Evolutionary conservation across 768 basidiomycete species (phyloP).

Genomic region (Phaffia australis): DNA sequence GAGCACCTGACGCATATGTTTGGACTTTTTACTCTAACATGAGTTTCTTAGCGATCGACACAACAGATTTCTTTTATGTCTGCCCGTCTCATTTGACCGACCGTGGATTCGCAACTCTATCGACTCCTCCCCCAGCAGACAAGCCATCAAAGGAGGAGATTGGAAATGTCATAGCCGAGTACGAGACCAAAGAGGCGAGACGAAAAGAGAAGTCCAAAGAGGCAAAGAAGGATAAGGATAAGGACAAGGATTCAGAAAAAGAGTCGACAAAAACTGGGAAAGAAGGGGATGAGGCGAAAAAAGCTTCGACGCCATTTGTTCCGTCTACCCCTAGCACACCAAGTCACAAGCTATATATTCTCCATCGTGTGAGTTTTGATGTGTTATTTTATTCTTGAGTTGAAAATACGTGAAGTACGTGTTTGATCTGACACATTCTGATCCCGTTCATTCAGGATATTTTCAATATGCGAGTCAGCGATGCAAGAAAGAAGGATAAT

Average conservation of each 20-base stretch:
- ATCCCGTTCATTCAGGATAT: slow-evolving; percentile 13
- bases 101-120: slow-evolving; percentile 16
- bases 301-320: neutral
- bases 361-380: neutral
- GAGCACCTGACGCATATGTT: neutral
- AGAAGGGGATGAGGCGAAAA: neutral
- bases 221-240: neutral
- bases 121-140: slow-evolving; percentile 6
- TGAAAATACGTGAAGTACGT: no score
- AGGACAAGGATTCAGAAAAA: neutral
- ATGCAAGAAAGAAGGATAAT: slow-evolving; percentile 14
- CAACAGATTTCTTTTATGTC: slow-evolving; percentile 22
- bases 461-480: slow-evolving; percentile 11
- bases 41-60: slow-evolving; percentile 12
- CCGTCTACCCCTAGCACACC: neutral
- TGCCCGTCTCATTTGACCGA: slow-evolving; percentile 15
- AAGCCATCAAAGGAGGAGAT: slow-evolving; percentile 21
- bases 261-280: neutral
- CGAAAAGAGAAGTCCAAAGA: neutral
- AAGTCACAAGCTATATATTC: slow-evolving; percentile 3
- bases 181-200: slow-evolving; percentile 17
- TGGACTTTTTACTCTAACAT: neutral
- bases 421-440: no score
- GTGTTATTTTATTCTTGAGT: neutral
- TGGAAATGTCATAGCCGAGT: slow-evolving; percentile 21